A percentile compares a stretch with the other conserved stretches of the same genome.
These are phyloP conservation scores for Fusarium sp. DNA, from an alignment of 2,329 filamentous ascomycete genomes.

Conservation along the genomic window DNA sequence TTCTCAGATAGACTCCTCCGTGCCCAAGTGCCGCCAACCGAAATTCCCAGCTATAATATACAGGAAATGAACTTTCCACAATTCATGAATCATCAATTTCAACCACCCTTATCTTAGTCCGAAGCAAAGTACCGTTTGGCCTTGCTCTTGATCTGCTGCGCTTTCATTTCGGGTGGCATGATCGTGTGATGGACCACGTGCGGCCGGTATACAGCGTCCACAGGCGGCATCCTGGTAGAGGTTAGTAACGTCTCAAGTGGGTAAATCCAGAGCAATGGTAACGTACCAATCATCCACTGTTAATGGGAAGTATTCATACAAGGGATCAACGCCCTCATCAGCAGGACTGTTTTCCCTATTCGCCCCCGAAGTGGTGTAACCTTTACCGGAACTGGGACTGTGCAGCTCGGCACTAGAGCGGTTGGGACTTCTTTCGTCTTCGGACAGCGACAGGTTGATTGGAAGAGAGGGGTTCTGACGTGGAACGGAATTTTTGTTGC, in stretches of 20 bases:
- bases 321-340: conserved; percentile 82
- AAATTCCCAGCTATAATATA: conserved; percentile 30
- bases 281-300: conserved; percentile 86
- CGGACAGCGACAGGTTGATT: conserved; percentile 69
- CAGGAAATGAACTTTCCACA: conserved; percentile 29
- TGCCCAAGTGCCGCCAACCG: background rate
- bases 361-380: conserved; percentile 52
- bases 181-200: conserved; percentile 93
- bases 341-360: conserved; percentile 70
- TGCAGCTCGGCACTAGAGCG: conserved; percentile 64
- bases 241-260: conserved; percentile 32
- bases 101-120: conserved; percentile 57
- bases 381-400: conserved; percentile 64
- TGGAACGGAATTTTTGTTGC: conserved; percentile 40
- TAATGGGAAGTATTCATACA: conserved; percentile 96
- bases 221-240: conserved; percentile 77
- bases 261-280: conserved; percentile 12
- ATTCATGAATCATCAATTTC: conserved; percentile 45
- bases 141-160: conserved; percentile 74
- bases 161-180: conserved; percentile 77
- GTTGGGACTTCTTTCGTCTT: conserved; percentile 71
- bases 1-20: conserved; percentile 24
- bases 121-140: conserved; percentile 80
- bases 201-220: conserved; percentile 90
- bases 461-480: conserved; percentile 54